These are phyloP conservation scores for Zangia roseola DNA, from an alignment of 768 basidiomycete species.

Conservation along the genomic window DNA sequence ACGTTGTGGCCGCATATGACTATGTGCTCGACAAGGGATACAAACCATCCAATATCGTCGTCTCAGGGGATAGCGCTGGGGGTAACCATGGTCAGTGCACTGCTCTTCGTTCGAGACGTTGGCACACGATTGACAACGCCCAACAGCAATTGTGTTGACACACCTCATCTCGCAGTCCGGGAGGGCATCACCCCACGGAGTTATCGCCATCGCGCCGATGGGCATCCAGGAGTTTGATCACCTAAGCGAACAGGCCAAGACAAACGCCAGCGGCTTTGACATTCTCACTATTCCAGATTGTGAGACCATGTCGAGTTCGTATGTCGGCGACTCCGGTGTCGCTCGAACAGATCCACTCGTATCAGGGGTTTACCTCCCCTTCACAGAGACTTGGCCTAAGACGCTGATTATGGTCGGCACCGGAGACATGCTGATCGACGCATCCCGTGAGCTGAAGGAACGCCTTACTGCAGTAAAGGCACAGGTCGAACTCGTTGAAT, in stretches of 20 bases:
- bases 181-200: constrained; percentile 47
- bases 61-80: constrained; percentile 28
- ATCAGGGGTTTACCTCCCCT: constrained; percentile 14
- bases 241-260: background rate
- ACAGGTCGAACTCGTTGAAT: constrained; percentile 25
- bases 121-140: background rate
- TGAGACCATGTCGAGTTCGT: background rate
- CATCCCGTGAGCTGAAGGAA: constrained; percentile 6
- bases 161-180: constrained; percentile 50
- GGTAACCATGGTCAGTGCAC: constrained; percentile 22
- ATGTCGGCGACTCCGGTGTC: constrained; percentile 11
- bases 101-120: no score
- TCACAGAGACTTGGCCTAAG: constrained; percentile 18
- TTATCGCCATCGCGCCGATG: constrained; percentile 55
- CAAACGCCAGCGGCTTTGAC: constrained; percentile 2
- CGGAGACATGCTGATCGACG: constrained; percentile 13
- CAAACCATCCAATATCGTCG: constrained; percentile 13
- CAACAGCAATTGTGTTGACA: constrained; percentile 22
- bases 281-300: background rate
- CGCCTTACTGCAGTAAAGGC: background rate
- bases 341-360: constrained; percentile 17
- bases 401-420: constrained; percentile 23
- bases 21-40: constrained; percentile 26
- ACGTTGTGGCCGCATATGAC: constrained; percentile 25
- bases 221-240: background rate